Evolutionary conservation across 2,329 filamentous ascomycete species (phyloP).

Genomic region (Colletotrichum eremochloae): DNA sequence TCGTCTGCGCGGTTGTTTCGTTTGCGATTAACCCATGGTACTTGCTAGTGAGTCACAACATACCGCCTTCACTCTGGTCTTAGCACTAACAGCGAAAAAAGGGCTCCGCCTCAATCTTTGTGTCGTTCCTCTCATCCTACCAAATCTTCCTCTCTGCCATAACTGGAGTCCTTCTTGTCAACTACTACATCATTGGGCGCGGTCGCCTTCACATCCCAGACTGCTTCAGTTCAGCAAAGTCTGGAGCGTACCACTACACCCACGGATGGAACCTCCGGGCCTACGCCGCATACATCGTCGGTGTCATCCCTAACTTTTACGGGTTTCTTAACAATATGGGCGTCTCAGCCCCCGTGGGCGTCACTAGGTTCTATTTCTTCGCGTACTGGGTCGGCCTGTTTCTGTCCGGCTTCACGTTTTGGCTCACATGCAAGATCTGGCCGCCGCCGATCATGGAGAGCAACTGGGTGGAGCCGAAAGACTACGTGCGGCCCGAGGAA

Average conservation of each 20-base stretch:
- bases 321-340: slow-evolving; percentile 58
- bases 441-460: slow-evolving; percentile 40
- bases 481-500: slow-evolving; percentile 40
- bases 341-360: slow-evolving; percentile 50
- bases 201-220: slow-evolving; percentile 54
- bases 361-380: slow-evolving; percentile 66
- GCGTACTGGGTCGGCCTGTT: slow-evolving; percentile 67
- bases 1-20: slow-evolving; percentile 53
- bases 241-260: slow-evolving; percentile 35
- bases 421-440: slow-evolving; percentile 41
- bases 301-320: slow-evolving; percentile 56
- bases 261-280: slow-evolving; percentile 37
- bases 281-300: slow-evolving; percentile 48
- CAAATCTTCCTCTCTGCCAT: slow-evolving; percentile 56
- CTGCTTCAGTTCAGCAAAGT: slow-evolving; percentile 31
- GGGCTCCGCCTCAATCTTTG: slow-evolving; percentile 52
- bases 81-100: slow-evolving; percentile 50
- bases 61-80: slow-evolving; percentile 53
- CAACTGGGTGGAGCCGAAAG: slow-evolving; percentile 43
- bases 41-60: slow-evolving; percentile 53
- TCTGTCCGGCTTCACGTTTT: slow-evolving; percentile 51
- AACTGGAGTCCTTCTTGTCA: slow-evolving; percentile 55
- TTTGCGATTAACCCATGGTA: slow-evolving; percentile 56
- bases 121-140: slow-evolving; percentile 54
- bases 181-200: slow-evolving; percentile 52